Evolutionary conservation across 148 eudicot genomes (phyloP).

Genomic region (Bassia scoparia): DNA sequence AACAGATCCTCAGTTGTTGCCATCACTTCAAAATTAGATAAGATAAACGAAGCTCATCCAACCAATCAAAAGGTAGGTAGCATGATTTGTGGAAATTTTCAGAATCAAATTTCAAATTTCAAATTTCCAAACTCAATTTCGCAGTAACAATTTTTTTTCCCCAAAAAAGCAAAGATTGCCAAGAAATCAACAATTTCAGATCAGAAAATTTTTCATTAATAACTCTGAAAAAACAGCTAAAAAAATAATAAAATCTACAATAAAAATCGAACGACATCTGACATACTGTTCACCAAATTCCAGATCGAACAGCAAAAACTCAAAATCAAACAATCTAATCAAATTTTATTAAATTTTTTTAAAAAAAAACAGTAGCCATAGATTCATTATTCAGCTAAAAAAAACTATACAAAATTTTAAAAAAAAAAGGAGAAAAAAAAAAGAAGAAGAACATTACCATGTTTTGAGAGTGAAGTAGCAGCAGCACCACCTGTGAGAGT

Average conservation of each 20-base stretch:
- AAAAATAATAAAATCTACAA: neutral
- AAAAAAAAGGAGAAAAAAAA: neutral
- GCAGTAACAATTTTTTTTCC: neutral
- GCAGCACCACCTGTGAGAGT: constrained; percentile 6
- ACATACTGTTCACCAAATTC: neutral
- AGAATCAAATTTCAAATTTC: neutral
- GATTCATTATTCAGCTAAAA: neutral
- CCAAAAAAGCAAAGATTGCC: neutral
- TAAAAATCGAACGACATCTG: neutral
- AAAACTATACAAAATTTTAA: neutral
- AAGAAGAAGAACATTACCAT: neutral
- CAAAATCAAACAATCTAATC: neutral
- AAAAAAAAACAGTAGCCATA: neutral
- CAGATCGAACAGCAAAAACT: constrained; percentile 2
- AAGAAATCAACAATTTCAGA: neutral
- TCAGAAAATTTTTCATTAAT: neutral
- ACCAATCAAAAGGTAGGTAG: neutral
- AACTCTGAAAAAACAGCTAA: neutral
- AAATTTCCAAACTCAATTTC: neutral
- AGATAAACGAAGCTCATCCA: neutral
- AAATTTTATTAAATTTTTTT: neutral
- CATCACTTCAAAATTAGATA: neutral
- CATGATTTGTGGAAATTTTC: neutral
- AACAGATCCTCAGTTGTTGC: neutral
- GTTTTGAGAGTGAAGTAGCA: neutral